Conservation (phyloP, 257 asterid genomes). For the Ajuga chamaepitys region DNA sequence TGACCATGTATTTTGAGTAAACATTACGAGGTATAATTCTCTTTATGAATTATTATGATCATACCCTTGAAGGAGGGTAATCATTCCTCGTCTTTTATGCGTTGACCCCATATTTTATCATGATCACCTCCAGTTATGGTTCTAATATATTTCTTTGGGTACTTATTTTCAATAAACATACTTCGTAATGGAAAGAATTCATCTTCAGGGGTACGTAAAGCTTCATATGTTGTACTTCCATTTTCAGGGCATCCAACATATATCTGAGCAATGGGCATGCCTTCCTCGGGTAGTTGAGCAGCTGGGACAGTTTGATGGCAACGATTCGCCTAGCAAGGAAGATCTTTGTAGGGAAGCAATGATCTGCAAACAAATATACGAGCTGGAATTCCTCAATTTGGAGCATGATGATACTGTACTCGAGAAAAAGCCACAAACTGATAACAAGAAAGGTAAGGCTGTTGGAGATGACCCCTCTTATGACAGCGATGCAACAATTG, state of each 20-base stretch:
- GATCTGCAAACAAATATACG: constrained; percentile 63
- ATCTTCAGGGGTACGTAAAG: too few species aligned
- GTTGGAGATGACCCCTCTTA: constrained; percentile 22
- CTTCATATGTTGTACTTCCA: neutral
- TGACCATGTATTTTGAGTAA: neutral
- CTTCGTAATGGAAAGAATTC: too few species aligned
- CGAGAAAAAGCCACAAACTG: constrained; percentile 24
- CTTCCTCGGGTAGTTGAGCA: constrained; percentile 75
- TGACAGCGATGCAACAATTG: constrained; percentile 81
- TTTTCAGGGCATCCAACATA: constrained; percentile 43
- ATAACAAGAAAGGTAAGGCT: constrained; percentile 14
- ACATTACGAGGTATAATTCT: neutral
- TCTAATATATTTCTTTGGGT: too few species aligned
- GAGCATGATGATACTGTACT: constrained; percentile 23
- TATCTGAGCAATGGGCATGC: constrained; percentile 80
- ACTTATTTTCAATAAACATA: too few species aligned
- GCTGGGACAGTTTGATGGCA: constrained; percentile 41
- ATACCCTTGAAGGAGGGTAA: neutral
- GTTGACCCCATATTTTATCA: neutral
- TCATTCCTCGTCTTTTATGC: neutral
- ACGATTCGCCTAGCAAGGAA: constrained; percentile 30
- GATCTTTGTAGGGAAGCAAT: constrained; percentile 60
- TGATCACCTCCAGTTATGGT: neutral
- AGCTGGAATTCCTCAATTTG: constrained; percentile 51
- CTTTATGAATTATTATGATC: too few species aligned